These are phyloP conservation scores for Pugionium dolabratum DNA, from an alignment of 345 rosid species.

Conservation along the genomic window DNA sequence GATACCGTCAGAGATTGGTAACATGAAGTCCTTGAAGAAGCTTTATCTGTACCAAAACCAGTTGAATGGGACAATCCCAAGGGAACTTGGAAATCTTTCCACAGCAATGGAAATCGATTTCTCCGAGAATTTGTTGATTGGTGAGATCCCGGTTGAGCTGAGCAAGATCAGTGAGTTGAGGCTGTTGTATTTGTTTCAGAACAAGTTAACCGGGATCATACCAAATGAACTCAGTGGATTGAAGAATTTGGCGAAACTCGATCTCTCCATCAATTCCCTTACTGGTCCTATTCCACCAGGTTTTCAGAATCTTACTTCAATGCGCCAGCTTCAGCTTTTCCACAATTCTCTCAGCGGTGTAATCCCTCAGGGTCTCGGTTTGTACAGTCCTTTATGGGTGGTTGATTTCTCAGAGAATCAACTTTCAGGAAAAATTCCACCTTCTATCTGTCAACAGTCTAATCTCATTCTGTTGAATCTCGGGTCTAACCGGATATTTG, in stretches of 20 bases:
- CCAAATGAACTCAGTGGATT: constrained; percentile 66
- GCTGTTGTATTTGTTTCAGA: constrained; percentile 75
- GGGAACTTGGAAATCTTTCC: constrained; percentile 79
- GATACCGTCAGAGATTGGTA: constrained; percentile 70
- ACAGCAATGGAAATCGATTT: constrained; percentile 73
- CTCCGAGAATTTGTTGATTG: constrained; percentile 72
- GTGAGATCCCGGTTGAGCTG: constrained; percentile 77
- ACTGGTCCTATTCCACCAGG: constrained; percentile 73
- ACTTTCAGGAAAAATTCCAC: constrained; percentile 76
- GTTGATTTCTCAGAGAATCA: constrained; percentile 83
- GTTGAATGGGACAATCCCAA: constrained; percentile 83
- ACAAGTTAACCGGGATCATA: constrained; percentile 73
- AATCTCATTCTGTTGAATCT: constrained; percentile 67
- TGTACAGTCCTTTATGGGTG: constrained; percentile 73
- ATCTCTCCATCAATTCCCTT: constrained; percentile 78
- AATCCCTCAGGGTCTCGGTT: constrained; percentile 78
- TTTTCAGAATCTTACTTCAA: constrained; percentile 65
- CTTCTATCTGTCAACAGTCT: constrained; percentile 56
- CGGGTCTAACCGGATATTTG: constrained; percentile 67
- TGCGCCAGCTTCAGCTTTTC: constrained; percentile 85
- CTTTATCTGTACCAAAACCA: constrained; percentile 78
- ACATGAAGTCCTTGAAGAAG: constrained; percentile 63
- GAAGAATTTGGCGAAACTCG: constrained; percentile 71
- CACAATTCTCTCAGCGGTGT: constrained; percentile 63
- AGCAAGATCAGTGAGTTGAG: constrained; percentile 58